These are phyloP conservation scores for Lojkania enalia DNA, from an alignment of 2,329 filamentous ascomycete species.

Conservation along the genomic window DNA sequence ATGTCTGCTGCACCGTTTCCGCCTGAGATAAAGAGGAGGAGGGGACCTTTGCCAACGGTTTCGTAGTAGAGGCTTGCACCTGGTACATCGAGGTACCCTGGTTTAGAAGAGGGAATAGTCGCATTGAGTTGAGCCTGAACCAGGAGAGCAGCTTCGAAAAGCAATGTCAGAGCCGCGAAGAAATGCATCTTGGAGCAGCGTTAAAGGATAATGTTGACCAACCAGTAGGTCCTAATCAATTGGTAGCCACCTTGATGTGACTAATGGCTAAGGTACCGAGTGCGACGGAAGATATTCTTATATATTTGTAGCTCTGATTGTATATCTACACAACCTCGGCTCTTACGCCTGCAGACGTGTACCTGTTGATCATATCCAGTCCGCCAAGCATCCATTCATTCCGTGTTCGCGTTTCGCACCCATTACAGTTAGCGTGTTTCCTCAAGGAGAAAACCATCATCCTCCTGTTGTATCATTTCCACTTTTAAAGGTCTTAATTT, in stretches of 20 bases:
- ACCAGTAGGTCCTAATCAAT: not conserved
- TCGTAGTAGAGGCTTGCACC: conserved; percentile 36
- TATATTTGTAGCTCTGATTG: not conserved
- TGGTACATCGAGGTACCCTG: conserved; percentile 22
- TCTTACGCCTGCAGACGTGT: not conserved
- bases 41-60: conserved; percentile 29
- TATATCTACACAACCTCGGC: not conserved
- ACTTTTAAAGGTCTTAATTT: too few relatives aligned
- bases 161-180: not conserved
- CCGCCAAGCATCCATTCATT: not conserved
- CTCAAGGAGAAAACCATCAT: too few relatives aligned
- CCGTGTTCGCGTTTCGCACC: not conserved
- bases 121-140: not conserved
- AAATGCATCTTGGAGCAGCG: not conserved
- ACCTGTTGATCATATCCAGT: not conserved
- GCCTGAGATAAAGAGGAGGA: conserved; percentile 37
- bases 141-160: not conserved
- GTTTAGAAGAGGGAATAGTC: not conserved
- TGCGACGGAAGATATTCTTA: not conserved
- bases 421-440: not conserved
- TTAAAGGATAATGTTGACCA: not conserved
- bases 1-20: conserved; percentile 31
- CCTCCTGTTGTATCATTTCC: too few relatives aligned
- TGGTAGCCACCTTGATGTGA: not conserved
- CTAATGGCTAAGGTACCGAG: not conserved